A percentile compares a stretch with the other conserved stretches of the same genome.
These are phyloP conservation scores for Rhynchospora pubera DNA, from an alignment of 176 grass and related monocot species.

Conservation along the genomic window DNA sequence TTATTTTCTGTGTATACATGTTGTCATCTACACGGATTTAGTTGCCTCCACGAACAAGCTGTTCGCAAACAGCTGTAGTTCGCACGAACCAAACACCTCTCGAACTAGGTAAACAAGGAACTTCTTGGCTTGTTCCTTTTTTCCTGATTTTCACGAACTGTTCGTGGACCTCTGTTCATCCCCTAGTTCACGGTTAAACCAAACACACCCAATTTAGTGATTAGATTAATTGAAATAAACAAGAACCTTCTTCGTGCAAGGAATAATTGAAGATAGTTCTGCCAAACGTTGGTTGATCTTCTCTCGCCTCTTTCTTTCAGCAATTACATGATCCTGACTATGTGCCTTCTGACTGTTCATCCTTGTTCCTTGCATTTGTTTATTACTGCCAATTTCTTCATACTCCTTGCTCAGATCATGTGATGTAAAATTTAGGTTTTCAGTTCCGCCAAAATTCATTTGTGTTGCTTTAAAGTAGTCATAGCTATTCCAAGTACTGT, in stretches of 20 bases:
- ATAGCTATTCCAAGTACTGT: background rate
- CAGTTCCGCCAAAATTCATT: background rate
- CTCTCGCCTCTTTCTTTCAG: slow-evolving; percentile 56
- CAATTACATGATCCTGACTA: slow-evolving; percentile 59
- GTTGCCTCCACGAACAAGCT: too few relatives aligned
- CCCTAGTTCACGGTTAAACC: too few relatives aligned
- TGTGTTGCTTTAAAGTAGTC: background rate
- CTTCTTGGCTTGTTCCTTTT: too few relatives aligned
- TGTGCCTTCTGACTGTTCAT: background rate
- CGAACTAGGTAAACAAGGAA: too few relatives aligned
- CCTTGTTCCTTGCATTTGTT: background rate
- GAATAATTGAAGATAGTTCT: slow-evolving; percentile 65
- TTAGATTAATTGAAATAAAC: background rate
- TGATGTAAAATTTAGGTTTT: background rate
- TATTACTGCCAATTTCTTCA: background rate
- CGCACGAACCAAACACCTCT: too few relatives aligned
- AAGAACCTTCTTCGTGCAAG: slow-evolving; percentile 51
- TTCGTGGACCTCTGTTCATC: too few relatives aligned
- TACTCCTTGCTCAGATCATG: background rate
- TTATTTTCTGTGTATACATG: too few relatives aligned
- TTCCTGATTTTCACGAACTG: too few relatives aligned
- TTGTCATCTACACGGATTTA: background rate
- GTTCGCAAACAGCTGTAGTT: too few relatives aligned
- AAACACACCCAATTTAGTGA: too few relatives aligned
- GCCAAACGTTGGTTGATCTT: slow-evolving; percentile 64